Evolutionary conservation across 139 green algal species (phyloP), one percentile per base, ranked within the genome.

Genomic region (Chlamydomonas applanata): DNA sequence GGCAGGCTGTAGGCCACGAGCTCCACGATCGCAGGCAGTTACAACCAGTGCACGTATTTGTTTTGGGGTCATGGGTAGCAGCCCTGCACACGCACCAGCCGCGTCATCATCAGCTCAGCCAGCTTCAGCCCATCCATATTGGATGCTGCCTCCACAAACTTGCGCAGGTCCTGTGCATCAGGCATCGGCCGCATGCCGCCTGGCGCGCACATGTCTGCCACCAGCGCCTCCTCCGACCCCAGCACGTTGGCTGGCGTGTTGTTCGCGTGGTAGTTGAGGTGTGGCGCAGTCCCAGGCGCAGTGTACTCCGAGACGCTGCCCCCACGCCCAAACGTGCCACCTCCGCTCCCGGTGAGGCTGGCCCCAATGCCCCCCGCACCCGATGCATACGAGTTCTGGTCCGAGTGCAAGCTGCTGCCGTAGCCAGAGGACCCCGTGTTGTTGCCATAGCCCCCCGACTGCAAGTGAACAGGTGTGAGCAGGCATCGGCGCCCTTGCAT

Each of bases 81-180:
- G 14, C 7, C 60, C 27, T 19, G 4, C 27, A 9, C 40, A 1
- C 85, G 20, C 79, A 93, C 90, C 87, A 95, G 83, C 68, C 93
- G 92, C 5, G 74, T 57, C 16, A 85, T 73, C 67, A 96, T 82
- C 63, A 90, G 77, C 56, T 88, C 78, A 22, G 79, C 90, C 5
- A 95, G 71, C 1, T 25, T 63, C 32, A 83, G 64, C 2, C 90
- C 91, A 61, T 94, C 89, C 74, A 91, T 78, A 45, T 36, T 79
- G 36, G 82, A 83, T 19, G 79, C 52, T 7, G 60, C 78, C 68
- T 90, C 87, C 69, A 94, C 88, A 81, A 96, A 96, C 11, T 81
- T 62, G 0, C 78, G 73, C 72, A 95, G 75, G 52, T 94, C 89
- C 1, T 87, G 85, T 24, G 77, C 29, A 33, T 79, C 71, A 0